Evolutionary conservation across 345 rosid genomes (phyloP).

Genomic region (Abelmoschus esculentus): DNA sequence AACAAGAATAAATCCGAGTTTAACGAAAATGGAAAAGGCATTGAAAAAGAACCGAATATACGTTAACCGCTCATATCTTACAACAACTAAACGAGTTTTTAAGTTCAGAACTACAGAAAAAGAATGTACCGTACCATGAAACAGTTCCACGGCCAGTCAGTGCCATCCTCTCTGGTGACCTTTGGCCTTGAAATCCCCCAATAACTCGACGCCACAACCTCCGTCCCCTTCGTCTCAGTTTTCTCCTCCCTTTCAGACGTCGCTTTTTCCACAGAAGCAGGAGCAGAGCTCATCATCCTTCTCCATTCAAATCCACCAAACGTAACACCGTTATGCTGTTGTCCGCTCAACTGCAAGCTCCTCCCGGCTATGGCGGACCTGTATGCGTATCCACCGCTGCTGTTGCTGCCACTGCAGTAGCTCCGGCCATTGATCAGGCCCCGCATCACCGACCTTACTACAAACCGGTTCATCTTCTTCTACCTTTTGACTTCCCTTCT

Average conservation of each 20-base stretch:
- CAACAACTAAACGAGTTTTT: neutral
- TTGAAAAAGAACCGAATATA: neutral
- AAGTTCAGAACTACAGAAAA: neutral
- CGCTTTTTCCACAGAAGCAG: slow-evolving; percentile 8
- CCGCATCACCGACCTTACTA: slow-evolving; percentile 22
- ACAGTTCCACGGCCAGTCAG: slow-evolving; percentile 80
- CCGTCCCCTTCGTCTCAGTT: slow-evolving; percentile 19
- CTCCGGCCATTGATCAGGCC: slow-evolving; percentile 14
- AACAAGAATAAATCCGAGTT: neutral
- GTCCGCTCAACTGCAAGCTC: neutral
- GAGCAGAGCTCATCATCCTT: slow-evolving; percentile 22
- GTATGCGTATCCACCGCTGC: neutral
- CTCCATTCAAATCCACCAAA: slow-evolving; percentile 14
- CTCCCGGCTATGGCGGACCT: slow-evolving; percentile 7
- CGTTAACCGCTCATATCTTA: neutral
- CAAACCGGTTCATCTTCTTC: slow-evolving; percentile 27
- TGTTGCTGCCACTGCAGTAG: slow-evolving; percentile 7
- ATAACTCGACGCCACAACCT: slow-evolving; percentile 36
- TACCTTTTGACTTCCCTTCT: neutral
- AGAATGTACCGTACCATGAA: slow-evolving; percentile 38
- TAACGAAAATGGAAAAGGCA: neutral
- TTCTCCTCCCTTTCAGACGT: slow-evolving; percentile 17
- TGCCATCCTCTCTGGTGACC: slow-evolving; percentile 50
- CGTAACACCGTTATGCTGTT: neutral
- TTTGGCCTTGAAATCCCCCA: slow-evolving; percentile 69